Evolutionary conservation across 1,284 basidiomycete genomes (phyloP).

Genomic region (Kalmanozyma brasiliensis): DNA sequence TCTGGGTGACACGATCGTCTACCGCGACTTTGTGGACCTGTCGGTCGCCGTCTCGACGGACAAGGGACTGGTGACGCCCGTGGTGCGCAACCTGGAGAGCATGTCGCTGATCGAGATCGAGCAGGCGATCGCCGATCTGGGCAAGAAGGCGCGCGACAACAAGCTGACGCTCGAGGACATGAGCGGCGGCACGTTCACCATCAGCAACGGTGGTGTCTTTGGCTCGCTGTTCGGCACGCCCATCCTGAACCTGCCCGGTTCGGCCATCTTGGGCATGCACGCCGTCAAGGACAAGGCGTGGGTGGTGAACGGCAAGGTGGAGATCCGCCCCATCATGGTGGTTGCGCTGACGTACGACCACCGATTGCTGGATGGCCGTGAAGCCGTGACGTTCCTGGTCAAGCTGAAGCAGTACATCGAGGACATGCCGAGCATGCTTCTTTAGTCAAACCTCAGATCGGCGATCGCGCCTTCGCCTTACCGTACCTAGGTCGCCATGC

Average conservation of each 20-base stretch:
- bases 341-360: conserved; percentile 89
- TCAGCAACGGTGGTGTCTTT: conserved; percentile 99
- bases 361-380: conserved; percentile 91
- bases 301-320: conserved; percentile 76
- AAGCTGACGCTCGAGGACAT: conserved; percentile 87
- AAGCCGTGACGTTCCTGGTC: conserved; percentile 98
- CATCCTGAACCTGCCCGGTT: conserved; percentile 90
- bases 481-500: too few species aligned
- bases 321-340: conserved; percentile 96
- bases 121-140: conserved; percentile 86
- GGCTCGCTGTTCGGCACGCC: conserved; percentile 96
- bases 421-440: conserved; percentile 65
- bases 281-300: conserved; percentile 93
- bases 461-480: too few species aligned
- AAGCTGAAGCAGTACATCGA: conserved; percentile 70
- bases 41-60: conserved; percentile 93
- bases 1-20: conserved; percentile 87
- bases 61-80: conserved; percentile 95
- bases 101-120: conserved; percentile 93
- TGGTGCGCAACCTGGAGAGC: conserved; percentile 87
- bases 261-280: conserved; percentile 96
- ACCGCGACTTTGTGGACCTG: conserved; percentile 79
- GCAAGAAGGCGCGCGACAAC: conserved; percentile 93
- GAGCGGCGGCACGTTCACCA: conserved; percentile 97
- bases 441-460: too few species aligned